These are phyloP conservation scores for Arthrobotrys megalospora DNA, from an alignment of 2,329 filamentous ascomycete genomes.

Conservation along the genomic window DNA sequence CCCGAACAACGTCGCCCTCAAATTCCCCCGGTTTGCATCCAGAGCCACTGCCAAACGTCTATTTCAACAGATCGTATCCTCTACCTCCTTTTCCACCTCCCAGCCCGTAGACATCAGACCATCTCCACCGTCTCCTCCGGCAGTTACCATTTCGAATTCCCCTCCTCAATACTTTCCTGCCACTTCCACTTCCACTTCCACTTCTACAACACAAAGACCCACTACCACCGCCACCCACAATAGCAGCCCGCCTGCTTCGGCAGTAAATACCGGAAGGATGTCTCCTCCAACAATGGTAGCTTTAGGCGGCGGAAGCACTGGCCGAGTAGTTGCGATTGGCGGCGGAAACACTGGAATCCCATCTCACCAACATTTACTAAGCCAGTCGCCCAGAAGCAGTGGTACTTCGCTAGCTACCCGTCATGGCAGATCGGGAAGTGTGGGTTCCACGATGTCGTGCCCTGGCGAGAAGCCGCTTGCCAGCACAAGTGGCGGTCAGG, in stretches of 20 bases:
- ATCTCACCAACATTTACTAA: slow-evolving; percentile 61
- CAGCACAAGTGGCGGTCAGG: slow-evolving; percentile 76
- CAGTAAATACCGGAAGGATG: slow-evolving; percentile 52
- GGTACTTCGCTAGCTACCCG: slow-evolving; percentile 44
- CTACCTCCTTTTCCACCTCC: slow-evolving; percentile 58
- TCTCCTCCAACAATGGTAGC: slow-evolving; percentile 52
- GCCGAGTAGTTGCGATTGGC: slow-evolving; percentile 59
- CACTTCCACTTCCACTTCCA: slow-evolving; percentile 24
- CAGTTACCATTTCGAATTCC: background rate
- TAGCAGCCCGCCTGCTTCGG: slow-evolving; percentile 39
- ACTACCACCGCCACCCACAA: slow-evolving; percentile 13
- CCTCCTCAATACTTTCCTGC: slow-evolving; percentile 14
- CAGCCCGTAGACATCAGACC: slow-evolving; percentile 56
- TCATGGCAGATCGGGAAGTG: slow-evolving; percentile 53
- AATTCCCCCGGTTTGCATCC: slow-evolving; percentile 53
- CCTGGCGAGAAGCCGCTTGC: slow-evolving; percentile 78
- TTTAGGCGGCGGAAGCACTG: slow-evolving; percentile 63
- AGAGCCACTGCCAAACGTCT: slow-evolving; percentile 62
- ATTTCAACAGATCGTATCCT: slow-evolving; percentile 63
- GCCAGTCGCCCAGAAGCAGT: slow-evolving; percentile 54
- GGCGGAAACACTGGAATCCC: slow-evolving; percentile 64
- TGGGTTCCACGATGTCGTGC: slow-evolving; percentile 47
- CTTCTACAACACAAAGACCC: slow-evolving; percentile 55
- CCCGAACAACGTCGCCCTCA: slow-evolving; percentile 46
- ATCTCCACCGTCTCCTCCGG: slow-evolving; percentile 38